Percentiles rank a stretch among this genome's conserved stretches.
Evolutionary conservation across 495 filamentous ascomycete species (phyloP).

Genomic region (Xylaria grammica): DNA sequence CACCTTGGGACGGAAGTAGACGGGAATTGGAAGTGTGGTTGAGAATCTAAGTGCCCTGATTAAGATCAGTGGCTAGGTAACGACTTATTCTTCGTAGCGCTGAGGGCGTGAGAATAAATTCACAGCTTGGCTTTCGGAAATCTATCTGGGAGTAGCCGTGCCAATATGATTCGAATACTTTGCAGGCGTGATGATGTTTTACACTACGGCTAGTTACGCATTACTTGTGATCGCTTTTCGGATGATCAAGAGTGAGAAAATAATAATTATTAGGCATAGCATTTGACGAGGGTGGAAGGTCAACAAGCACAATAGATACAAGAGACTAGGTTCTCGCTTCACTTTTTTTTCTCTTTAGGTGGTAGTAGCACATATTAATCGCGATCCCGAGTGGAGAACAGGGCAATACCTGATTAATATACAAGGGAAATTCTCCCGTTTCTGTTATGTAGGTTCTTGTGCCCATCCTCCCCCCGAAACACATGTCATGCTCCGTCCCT

Average conservation of each 20-base stretch:
- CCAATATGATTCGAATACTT: not conserved
- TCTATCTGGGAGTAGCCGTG: too few species aligned
- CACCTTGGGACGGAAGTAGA: not conserved
- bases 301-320: not conserved
- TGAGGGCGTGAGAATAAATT: not conserved
- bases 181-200: not conserved
- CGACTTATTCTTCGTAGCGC: not conserved
- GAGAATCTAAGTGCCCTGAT: not conserved
- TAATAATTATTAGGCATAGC: not conserved
- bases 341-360: constrained; percentile 13
- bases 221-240: not conserved
- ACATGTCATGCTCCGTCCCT: not conserved
- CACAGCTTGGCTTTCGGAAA: not conserved
- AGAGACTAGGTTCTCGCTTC: not conserved
- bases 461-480: not conserved
- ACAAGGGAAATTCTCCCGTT: constrained; percentile 20
- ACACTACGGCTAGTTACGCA: not conserved
- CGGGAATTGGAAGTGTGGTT: not conserved
- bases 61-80: not conserved
- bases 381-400: constrained; percentile 40
- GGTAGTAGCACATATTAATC: constrained; percentile 36
- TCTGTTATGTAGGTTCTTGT: not conserved
- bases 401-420: constrained; percentile 31
- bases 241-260: not conserved
- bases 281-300: not conserved